Evolutionary conservation across 768 basidiomycete species (phyloP), one percentile per base, ranked within the genome.

Genomic region (Russula sp.): DNA sequence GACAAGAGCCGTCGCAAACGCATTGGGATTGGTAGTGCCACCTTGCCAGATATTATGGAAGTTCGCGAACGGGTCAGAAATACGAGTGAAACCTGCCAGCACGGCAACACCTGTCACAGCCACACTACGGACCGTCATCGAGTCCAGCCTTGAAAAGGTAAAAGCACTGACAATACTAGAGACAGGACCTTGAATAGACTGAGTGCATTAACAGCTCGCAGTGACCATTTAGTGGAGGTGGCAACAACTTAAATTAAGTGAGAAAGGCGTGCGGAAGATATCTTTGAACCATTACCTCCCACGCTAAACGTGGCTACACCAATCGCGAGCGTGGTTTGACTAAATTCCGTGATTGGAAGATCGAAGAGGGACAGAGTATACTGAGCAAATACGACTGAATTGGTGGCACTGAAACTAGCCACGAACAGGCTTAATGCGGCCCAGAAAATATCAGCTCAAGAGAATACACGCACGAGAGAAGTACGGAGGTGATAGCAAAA

Each of bases 401-500:
- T 72, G 3, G 65, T 65, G 18, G 66, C 68, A 35, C 65, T 68
- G 46, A 60, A 66, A 7, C 68, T 69, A 42, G 4, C 29, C 7
- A 25, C 47, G 11, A 54, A 29, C 8, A 10, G 18, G 20, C 5
- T 25, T 43, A 36, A 38, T 25, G 32, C 14, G 5, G 4, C 16
- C 0, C 32, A 42, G 42, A 14, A 32, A 29, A 13, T 18, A 34
- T 34, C 25, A 29, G n/a, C n/a, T 1, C 34, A 35, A 35, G 45
- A 49, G 29, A 38, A 36, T 25, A 48, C 9, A 69, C 70, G 56
- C 49, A 71, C 65, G 67, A 68, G 22, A 71, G 68, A 13, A 72
- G 65, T 2, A 70, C 68, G 6, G 68, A 16, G 18, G 59, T 69
- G 16, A 78, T 73, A 11, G 79, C 78, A 61, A 79, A 81, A 1